Base-by-base conservation (phyloP, 441 rosid species). In the Populus tomentosa region DNA sequence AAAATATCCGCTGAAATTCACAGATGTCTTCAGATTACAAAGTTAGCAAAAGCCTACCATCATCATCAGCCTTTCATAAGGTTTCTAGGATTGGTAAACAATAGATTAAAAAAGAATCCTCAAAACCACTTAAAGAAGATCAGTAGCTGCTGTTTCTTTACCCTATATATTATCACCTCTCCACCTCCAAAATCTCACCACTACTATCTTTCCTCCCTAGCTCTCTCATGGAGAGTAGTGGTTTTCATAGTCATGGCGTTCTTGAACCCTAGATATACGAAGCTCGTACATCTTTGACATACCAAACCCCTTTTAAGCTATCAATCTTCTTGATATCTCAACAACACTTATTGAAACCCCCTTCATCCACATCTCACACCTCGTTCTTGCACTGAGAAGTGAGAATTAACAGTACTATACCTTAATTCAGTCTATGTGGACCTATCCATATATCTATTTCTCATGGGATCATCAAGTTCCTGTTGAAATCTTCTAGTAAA, bases 1-100 rank as follows among this genome's bases (percentile, higher is more conserved):
- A 78, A 78, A 70, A 26, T 26, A 63, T 66, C 66, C 50, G 75
- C 64, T 73, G 5, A 79, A 81, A 40, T 62, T 46, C 75, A 36
- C 68, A 18, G 9, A 70, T 14, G 63, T 53, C 30, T 61, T 42
- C n/a, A 75, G 53, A 50, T 59, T 67, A 72, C 42, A 70, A 75
- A 70, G 75, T 70, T 69, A 24, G 71, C 77, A 28, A 72, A 80
- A 76, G 79, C 80, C 30, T 63, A 42, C 67, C 75, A 59, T 53
- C 76, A 84, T 77, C 81, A 82, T 67, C 20, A 79, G 38, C 82
- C 80, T 80, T 84, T 77, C 73, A 75, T 53, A 79, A 75, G 16
- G 73, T 78, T 80, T 84, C 81, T 77, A 72, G 82, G 81, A 78
- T 78, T 81, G 66, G 77, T 79, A 82, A 80, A 75, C 81, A 76